Base-by-base conservation (phyloP, 176 grass and related monocot species). In the Avena insularis region DNA sequence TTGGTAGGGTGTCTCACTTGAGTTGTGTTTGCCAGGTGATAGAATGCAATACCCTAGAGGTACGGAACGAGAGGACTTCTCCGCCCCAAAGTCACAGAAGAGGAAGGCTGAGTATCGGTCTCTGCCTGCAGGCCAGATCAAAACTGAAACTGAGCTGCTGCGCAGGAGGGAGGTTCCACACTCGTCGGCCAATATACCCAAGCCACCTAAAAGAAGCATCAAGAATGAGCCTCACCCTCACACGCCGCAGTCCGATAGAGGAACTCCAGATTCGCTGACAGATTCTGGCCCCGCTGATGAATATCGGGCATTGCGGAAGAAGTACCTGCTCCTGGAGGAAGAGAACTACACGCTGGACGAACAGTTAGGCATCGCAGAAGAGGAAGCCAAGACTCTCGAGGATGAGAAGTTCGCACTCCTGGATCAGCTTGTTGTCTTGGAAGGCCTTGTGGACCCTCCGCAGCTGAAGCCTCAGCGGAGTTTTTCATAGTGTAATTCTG, bases 391-490 rank as follows among this genome's bases (percentile, higher is more conserved):
- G 19, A 81, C 81, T 70, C 82, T 99, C 3, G 89, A 93, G 66
- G 87, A 90, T 48, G 87, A 96, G 56, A 99, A 99, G 71, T 59
- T 49, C 60, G 92, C 89, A 10, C 82, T 99, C 71, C 83, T 96
- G 90, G 97, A 96, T 91, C 85, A 99, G 82, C 97, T 99, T 81
- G 94, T 99, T 81, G 92, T 99, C 54, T 85, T 99, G 82, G 94
- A 99, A 91, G 97, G 97, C 57, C 91, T 99, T 77, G 79, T 99
- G 2, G 83, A 93, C 33, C 90, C 94, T 11, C 79, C 71, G 1
- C 71, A 85, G 45, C 45, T 89, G 33, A 87, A 80, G 13, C 50
- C 31, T 3, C 78, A 46, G 8, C 62, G 56, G 77, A 85, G 85
- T 5, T 79, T 16, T 81, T 82, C 60, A 59, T 79, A 77, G 43